Base-by-base conservation (phyloP, 257 asterid genomes). In the Solanum pimpinellifolium region DNA sequence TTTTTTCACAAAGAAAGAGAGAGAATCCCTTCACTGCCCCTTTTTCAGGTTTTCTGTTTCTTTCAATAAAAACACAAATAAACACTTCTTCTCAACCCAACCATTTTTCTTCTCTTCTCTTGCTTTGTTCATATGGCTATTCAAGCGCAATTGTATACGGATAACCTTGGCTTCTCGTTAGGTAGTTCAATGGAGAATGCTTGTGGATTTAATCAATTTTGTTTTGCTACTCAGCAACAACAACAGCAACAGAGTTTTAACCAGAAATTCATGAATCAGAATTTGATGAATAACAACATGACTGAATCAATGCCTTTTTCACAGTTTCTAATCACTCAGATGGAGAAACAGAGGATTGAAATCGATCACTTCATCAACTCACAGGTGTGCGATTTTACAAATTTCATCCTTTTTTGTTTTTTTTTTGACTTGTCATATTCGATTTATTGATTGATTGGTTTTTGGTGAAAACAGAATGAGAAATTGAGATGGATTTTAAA, bases 71-170 rank as follows among this genome's bases (percentile, higher is more conserved):
- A 49, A 80, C 41, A 56, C 18, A 47, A 9, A 35, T 29, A 12
- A 18, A 23, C 6, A 39, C 31, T 29, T 29, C 86, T 37, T 37
- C 39, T 37, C 39, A 78, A 68, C 9, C 20, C 60, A 42, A 21
- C 62, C 4, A 52, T 52, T 52, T 42, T 41, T 8, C 20, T 15
- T 41, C 10, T 16, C 39, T 37, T 37, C 39, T 37, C 39, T 37
- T 47, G 39, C 59, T 31, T 41, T 52, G 77, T 9, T 37, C 7
- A 75, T 49, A 94, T 93, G 98, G 97, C 95, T 29, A 87, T 94
- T 88, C 92, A 92, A 91, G 92, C 98, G 1, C 95, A 94, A 83
- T 44, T 91, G 78, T 91, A 89, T 87, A 20, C 93, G 4, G 95
- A 93, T 37, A 92, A 93, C 89, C 86, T 90, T 33, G 93, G 92